phyloP scores from a whole-genome alignment of 2,329 filamentous ascomycete species.

The Venturia carpophila region DNA sequence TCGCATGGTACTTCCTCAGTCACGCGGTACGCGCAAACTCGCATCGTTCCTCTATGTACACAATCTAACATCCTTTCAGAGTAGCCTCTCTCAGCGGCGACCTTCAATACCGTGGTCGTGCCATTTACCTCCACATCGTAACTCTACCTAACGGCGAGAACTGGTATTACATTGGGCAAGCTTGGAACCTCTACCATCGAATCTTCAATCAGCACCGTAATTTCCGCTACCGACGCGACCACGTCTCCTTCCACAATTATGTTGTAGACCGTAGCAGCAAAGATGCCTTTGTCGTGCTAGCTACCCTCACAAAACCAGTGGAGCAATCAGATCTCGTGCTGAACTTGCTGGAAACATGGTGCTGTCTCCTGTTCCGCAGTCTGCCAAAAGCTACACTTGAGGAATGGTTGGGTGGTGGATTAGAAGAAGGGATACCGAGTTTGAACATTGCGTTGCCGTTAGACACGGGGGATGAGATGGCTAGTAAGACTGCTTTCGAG shows the following conservation, averaged over 20 bases:
- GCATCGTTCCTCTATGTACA: not conserved
- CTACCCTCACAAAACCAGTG: conserved; percentile 15
- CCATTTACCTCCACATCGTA: conserved; percentile 18
- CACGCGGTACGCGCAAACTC: not conserved
- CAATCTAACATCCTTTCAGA: not conserved
- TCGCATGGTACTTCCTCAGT: not conserved
- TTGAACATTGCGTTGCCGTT: conserved; percentile 30
- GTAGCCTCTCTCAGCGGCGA: conserved; percentile 9
- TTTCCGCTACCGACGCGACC: conserved; percentile 30
- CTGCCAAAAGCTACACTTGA: conserved; percentile 23
- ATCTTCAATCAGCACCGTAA: conserved; percentile 28
- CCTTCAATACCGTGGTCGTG: conserved; percentile 15
- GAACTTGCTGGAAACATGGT: conserved; percentile 33
- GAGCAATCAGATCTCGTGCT: conserved; percentile 23
- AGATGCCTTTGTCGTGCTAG: conserved; percentile 27
- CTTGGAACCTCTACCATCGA: conserved; percentile 24
- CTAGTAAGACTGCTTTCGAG: conserved; percentile 14
- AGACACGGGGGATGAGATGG: conserved; percentile 24
- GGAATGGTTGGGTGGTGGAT: conserved; percentile 21
- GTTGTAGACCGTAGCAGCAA: conserved; percentile 27
- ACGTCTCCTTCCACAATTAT: conserved; percentile 29
- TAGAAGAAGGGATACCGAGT: conserved; percentile 10
- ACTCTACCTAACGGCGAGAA: not conserved
- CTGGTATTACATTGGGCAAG: conserved; percentile 28
- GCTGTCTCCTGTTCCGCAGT: conserved; percentile 27